These are phyloP conservation scores for Calonectria leucothoes DNA, from an alignment of 2,329 filamentous ascomycete genomes.

Conservation along the genomic window DNA sequence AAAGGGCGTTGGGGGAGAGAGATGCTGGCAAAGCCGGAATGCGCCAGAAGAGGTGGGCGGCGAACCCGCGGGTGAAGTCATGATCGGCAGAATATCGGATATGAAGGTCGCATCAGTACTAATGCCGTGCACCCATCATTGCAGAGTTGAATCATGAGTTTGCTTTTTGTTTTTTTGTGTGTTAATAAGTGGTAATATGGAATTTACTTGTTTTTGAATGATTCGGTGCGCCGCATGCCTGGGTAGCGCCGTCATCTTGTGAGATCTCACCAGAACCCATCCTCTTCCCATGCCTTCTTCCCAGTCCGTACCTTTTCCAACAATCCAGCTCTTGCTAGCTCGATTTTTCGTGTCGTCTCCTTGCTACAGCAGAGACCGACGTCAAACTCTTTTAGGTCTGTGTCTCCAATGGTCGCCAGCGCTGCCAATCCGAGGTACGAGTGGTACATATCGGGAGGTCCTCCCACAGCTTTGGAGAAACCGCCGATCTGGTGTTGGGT, in stretches of 20 bases:
- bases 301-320: conserved; percentile 31
- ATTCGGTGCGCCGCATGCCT: neutral
- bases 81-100: conserved; percentile 31
- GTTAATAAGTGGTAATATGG: neutral
- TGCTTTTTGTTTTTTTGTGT: conserved; percentile 24
- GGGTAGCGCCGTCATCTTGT: neutral
- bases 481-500: conserved; percentile 89
- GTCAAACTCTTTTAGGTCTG: conserved; percentile 77
- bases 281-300: conserved; percentile 28
- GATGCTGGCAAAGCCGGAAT: neutral
- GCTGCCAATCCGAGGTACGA: conserved; percentile 88
- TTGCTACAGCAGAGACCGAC: conserved; percentile 80
- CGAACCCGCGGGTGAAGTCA: conserved; percentile 25
- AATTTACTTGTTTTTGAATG: neutral
- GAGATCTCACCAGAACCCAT: conserved; percentile 36
- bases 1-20: neutral
- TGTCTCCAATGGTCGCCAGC: conserved; percentile 78
- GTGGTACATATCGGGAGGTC: conserved; percentile 85
- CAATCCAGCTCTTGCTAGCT: conserved; percentile 56
- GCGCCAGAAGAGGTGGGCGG: neutral
- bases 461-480: conserved; percentile 78
- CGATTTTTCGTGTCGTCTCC: conserved; percentile 64
- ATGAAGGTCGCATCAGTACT: neutral
- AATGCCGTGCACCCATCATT: neutral
- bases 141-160: neutral